Base-by-base conservation (phyloP, 2,329 filamentous ascomycete species). In the Penicillium sp. region DNA sequence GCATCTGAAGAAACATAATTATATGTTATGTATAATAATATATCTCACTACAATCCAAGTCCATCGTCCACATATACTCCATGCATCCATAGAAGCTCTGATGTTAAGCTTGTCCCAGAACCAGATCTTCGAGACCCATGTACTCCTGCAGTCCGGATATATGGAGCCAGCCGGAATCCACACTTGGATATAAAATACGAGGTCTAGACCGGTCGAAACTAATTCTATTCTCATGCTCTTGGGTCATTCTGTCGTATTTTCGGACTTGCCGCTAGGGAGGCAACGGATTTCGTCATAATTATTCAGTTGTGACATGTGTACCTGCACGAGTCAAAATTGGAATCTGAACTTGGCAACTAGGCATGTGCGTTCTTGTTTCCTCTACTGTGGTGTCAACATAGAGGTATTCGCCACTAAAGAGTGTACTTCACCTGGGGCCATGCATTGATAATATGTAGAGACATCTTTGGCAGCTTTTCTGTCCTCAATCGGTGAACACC, bases 201-300 rank as follows among this genome's bases (percentile, higher is more conserved):
- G 31, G 15, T 53, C 57, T 36, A 49, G 57, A 59, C 53, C 48
- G 53, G 48, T 52, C 57, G 43, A 36, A 44, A 23, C 3, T 6
- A 33, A 10, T 38, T 25, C 19, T 23, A 9, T 19, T 29, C 41
- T 33, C 7, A 31, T 44, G 43, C 6, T 39, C 17, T 42, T 48
- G 23, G 39, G 21, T 52, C 53, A 59, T 38, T 13, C n/a, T 56
- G 53, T 43, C 57, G 53, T 47, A 21, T 13, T 12, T 27, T 45
- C 50, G 39, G 41, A 19, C 21, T 36, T n/a, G 39, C 50, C 39
- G 50, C 8, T 33, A 23, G 25, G 27, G 19, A 31, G 29, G 29
- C 31, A 13, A 49, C 19, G 13, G 42, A 29, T n/a, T 13, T 31
- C 3, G 10, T 27, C 31, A 23, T 17, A 25, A 12, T 27, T 8